phyloP scores from a whole-genome alignment of 1,284 basidiomycete genomes.

The Garcileccinum viscosum region DNA sequence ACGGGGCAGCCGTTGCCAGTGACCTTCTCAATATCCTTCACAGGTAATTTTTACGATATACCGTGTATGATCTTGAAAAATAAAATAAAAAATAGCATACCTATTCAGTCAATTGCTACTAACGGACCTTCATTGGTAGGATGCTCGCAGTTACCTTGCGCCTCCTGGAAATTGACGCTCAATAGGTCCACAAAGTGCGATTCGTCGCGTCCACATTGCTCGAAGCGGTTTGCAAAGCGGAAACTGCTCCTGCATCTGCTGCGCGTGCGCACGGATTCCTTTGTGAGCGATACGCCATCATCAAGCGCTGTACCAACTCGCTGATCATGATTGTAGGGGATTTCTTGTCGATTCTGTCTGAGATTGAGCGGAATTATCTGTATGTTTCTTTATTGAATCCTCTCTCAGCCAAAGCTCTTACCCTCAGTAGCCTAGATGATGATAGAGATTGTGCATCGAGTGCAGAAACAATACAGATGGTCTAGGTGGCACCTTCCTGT shows the following conservation, averaged over 20 bases:
- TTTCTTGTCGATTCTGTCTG: conserved; percentile 85
- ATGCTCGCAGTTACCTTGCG: neutral
- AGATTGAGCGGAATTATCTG: conserved; percentile 88
- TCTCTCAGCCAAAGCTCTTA: conserved; percentile 25
- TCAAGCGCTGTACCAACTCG: conserved; percentile 16
- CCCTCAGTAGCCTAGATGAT: conserved; percentile 65
- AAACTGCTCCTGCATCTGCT: conserved; percentile 76
- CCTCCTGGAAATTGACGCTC: conserved; percentile 4
- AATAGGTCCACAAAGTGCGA: conserved; percentile 83
- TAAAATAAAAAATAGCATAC: conserved; percentile 72
- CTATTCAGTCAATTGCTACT: conserved; percentile 88
- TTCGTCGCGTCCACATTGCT: conserved; percentile 88
- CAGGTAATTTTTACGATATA: conserved; percentile 48
- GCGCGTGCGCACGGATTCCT: conserved; percentile 81
- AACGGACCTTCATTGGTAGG: conserved; percentile 81
- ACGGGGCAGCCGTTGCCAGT: conserved; percentile 76
- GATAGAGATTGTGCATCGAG: conserved; percentile 69
- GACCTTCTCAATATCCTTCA: conserved; percentile 84
- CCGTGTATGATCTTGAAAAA: conserved; percentile 3
- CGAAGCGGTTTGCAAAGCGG: conserved; percentile 83
- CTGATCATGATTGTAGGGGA: conserved; percentile 63
- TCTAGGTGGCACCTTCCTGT: no score
- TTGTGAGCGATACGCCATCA: conserved; percentile 52
- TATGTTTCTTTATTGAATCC: conserved; percentile 45
- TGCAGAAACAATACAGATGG: conserved; percentile 54